Base-by-base conservation (phyloP, 352 stramenopile genomes). In the Globisporangium apiculatum region DNA sequence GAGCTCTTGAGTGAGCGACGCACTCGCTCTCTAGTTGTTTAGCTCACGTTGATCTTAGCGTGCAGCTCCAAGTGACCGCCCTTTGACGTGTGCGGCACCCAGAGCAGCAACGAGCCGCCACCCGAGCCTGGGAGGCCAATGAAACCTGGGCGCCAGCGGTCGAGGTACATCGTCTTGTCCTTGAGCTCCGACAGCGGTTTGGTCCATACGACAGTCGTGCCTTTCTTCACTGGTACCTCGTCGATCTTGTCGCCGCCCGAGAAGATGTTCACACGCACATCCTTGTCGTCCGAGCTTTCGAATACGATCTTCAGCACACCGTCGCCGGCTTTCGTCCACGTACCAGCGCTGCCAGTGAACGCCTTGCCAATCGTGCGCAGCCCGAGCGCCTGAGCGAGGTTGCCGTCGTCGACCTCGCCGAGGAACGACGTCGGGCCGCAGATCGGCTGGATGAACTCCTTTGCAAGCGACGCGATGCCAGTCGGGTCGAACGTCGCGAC, bases 391-490 rank as follows among this genome's bases (percentile, higher is more conserved):
- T 74, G 24, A 0, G 76, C 62, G 4, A 83, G 12, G 1, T 60
- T 67, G 15, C 78, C 78, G 15, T 82, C 74, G 40, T 88, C 78
- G 48, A 88, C 76, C 48, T 85, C 67, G 10, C 76, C 71, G 9
- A 85, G 62, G 46, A 82, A 76, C 10, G 71, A 64, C 5, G 78
- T 86, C 2, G 75, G 78, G 0, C 78, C 75, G 51, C 78, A 88
- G 45, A 88, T 72, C 10, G 66, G 72, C 65, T 88, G 73, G 7
- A 86, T 67, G 58, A 76, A 85, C 55, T 83, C 72, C 41, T 68
- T 75, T 7, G 58, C 66, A 61, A 79, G 62, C 12, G 42, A 67
- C 3, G 72, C 76, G 43, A 88, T 66, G 4, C 76, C 76, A 0
- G 68, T 79, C 0, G 76, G 76, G 40, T 86, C 78, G 11, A 83